Evolutionary conservation across 257 asterid species (phyloP), one percentile per base, ranked within the genome.

Genomic region (Fraxinus americana): DNA sequence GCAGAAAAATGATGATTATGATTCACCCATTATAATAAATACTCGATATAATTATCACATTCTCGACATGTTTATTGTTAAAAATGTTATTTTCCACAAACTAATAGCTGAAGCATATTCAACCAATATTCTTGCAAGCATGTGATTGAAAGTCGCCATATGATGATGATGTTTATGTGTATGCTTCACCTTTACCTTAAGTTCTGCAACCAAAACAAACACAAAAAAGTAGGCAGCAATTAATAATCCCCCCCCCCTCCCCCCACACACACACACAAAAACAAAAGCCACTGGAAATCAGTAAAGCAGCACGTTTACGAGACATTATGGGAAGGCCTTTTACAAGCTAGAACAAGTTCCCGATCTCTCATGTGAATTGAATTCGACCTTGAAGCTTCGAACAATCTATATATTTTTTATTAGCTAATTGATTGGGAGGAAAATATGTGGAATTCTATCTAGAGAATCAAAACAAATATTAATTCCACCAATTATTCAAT

Each of bases 81-180:
- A 72, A 29, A 76, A 73, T 45, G 71, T 67, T 52, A 73, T 69
- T 75, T 72, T 67, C 59, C 75, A 75, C 71, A 59, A 81, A 81
- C 96, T 90, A 84, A 96, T 98, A 23, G 98, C 99, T 19, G 99
- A 93, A 78, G 99, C 97, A 88, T 93, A 96, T 82, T 93, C 92
- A 79, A 86, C 98, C 86, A 96, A 78, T 72, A 85, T 89, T 80
- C 74, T 86, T 63, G 97, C 97, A 71, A 96, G 91, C 4, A 97
- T 93, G 79, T 87, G 96, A 82, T 92, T 93, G 79, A 88, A 92
- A 16, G 34, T 78, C 30, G 89, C 84, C 77, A 59, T n/a, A 8
- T 78, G 80, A 32, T 85, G 75, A 41, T 39, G 45, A 16, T 67
- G 89, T 70, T 79, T 34, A 61, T 23, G 69, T 2, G 35, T 84